These are phyloP conservation scores for Westerdykella aurantiaca DNA, from an alignment of 2,329 filamentous ascomycete genomes.

Conservation along the genomic window DNA sequence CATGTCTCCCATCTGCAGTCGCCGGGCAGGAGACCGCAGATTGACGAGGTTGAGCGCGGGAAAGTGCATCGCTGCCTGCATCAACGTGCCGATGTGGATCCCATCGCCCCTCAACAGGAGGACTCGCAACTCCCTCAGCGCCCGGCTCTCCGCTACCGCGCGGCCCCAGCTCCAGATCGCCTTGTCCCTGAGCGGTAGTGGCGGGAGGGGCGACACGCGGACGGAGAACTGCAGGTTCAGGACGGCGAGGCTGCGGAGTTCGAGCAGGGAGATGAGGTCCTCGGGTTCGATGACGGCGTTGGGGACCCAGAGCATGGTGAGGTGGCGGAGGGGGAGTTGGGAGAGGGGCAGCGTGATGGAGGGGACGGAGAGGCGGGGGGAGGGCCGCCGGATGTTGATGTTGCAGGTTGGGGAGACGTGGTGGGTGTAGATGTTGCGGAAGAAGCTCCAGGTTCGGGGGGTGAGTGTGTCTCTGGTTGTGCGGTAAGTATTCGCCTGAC, in stretches of 20 bases:
- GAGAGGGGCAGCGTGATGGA: not conserved
- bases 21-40: too few relatives aligned
- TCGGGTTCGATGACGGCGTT: not conserved
- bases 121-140: not conserved
- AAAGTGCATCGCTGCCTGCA: not conserved
- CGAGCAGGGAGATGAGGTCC: not conserved
- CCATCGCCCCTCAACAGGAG: not conserved
- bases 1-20: too few relatives aligned
- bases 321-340: not conserved
- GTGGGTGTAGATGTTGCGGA: not conserved
- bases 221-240: not conserved
- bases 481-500: not conserved
- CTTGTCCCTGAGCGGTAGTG: not conserved
- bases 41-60: not conserved
- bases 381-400: not conserved
- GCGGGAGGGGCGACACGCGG: not conserved
- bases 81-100: not conserved
- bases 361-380: not conserved
- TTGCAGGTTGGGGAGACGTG: not conserved
- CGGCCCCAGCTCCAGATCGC: not conserved
- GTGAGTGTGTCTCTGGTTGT: not conserved
- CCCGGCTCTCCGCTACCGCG: not conserved
- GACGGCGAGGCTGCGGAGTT: not conserved
- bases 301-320: not conserved
- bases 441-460: not conserved